These are phyloP conservation scores for Colletotrichum eleusines DNA, from an alignment of 2,329 filamentous ascomycete genomes.

Conservation along the genomic window DNA sequence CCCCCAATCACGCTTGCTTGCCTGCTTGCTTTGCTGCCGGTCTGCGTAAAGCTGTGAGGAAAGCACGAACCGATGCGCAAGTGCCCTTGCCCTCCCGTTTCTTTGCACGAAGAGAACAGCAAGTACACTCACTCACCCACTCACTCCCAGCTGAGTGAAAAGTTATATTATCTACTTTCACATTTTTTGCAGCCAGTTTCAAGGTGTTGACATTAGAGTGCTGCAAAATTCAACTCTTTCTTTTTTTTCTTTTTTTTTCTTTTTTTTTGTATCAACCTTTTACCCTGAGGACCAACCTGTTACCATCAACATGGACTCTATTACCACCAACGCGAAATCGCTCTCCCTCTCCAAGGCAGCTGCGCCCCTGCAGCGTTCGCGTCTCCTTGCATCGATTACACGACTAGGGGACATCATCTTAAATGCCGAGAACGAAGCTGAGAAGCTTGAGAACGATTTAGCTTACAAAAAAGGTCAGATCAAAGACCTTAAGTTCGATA, in stretches of 20 bases:
- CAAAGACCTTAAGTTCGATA: conserved; percentile 7
- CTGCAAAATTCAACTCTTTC: not conserved
- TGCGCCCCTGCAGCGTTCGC: not conserved
- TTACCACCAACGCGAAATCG: not conserved
- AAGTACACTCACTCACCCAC: not conserved
- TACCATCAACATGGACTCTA: not conserved
- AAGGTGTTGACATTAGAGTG: too few relatives aligned
- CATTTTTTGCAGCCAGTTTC: not conserved
- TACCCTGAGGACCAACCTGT: not conserved
- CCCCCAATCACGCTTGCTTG: too few relatives aligned
- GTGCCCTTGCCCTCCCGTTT: not conserved
- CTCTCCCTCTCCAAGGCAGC: not conserved
- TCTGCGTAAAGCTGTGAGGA: not conserved
- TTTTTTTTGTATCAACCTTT: too few relatives aligned
- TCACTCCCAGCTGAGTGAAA: not conserved
- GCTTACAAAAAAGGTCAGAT: conserved; percentile 34
- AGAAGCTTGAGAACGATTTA: conserved; percentile 14
- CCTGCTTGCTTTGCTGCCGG: not conserved
- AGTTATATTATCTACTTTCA: not conserved
- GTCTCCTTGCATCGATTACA: conserved; percentile 15
- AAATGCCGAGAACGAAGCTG: conserved; percentile 14
- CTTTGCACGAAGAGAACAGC: not conserved
- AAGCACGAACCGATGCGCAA: not conserved
- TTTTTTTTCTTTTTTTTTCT: not conserved
- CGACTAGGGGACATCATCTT: not conserved